Evolutionary conservation across 768 basidiomycete species (phyloP), one percentile per base, ranked within the genome.

Genomic region (Suillus decipiens): DNA sequence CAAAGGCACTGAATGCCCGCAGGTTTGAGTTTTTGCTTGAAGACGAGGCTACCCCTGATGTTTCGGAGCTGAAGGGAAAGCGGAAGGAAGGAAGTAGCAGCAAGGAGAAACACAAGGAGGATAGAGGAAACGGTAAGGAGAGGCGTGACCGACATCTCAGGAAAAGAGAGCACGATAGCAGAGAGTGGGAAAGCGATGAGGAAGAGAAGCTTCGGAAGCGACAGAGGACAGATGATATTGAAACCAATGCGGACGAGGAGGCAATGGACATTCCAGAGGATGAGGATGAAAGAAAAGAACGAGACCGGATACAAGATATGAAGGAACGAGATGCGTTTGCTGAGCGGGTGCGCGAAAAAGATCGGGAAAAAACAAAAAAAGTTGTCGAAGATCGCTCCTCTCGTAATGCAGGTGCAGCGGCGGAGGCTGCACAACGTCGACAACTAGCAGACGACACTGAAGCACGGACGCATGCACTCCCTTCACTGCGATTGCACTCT

Each of bases 271-370:
- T 75, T 11, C 77, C 75, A 51, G 72, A 96, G 75, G 95, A 93
- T 61, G 88, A 90, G 68, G 89, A 87, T 0, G 78, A 76, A 31
- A 82, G 89, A 56, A 84, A 72, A 68, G 95, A 94, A 76, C 79
- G 85, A 42, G 90, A 96, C 70, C 82, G 93, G 28, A 61, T 87
- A 54, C 85, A 90, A 71, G 97, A 99, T 68, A 64, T 92, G 22
- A 82, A 84, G 65, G 96, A 97, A 65, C 82, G 97, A 64, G 97
- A 99, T 74, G 96, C 89, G 17, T 97, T 99, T 68, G 90, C 96
- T 5, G 89, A 93, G 65, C 89, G 97, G 5, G 84, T 99, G 66
- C 85, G 84, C 71, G 84, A 88, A 61, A 87, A 90, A 53, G 96
- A 99, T 75, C 81, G 83, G 68, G 90, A 94, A 73, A 86, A 83